phyloP scores from a whole-genome alignment of 2,329 filamentous ascomycete genomes.

The Cordyceps cicadae region DNA sequence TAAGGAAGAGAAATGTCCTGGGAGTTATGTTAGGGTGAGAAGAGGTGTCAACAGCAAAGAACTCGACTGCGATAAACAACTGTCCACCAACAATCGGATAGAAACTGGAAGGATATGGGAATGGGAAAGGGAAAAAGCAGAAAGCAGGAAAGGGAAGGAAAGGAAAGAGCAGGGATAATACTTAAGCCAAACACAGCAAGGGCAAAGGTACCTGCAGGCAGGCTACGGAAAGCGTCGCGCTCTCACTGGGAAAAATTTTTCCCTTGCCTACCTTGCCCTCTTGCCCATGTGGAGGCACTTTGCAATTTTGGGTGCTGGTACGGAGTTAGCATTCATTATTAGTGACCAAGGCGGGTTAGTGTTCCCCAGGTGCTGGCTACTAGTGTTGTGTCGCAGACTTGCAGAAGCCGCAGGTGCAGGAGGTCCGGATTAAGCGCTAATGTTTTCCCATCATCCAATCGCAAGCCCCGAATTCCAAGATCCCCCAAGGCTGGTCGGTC shows the following conservation, averaged over 20 bases:
- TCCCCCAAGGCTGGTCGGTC: neutral
- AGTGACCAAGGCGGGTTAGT: neutral
- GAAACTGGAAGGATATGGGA: neutral
- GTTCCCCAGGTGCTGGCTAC: neutral
- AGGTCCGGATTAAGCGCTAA: neutral
- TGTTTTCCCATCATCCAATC: neutral
- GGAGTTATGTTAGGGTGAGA: neutral
- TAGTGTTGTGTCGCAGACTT: too few species aligned
- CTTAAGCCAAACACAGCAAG: neutral
- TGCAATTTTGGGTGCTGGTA: neutral
- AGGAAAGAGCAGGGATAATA: slow-evolving; percentile 1
- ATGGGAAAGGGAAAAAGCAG: neutral
- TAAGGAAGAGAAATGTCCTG: neutral
- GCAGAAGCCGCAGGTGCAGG: neutral
- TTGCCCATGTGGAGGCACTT: neutral
- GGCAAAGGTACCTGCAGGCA: too few species aligned
- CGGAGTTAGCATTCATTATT: neutral
- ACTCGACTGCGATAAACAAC: slow-evolving; percentile 9
- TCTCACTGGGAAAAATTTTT: neutral
- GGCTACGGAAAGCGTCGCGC: neutral
- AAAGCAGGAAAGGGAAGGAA: neutral
- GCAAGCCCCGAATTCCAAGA: neutral
- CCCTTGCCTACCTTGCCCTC: neutral
- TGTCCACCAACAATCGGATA: slow-evolving; percentile 9
- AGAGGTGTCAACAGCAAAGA: neutral